Conservation (phyloP, 1,139 yeast genomes). For the Zygoascus hellenicus region DNA sequence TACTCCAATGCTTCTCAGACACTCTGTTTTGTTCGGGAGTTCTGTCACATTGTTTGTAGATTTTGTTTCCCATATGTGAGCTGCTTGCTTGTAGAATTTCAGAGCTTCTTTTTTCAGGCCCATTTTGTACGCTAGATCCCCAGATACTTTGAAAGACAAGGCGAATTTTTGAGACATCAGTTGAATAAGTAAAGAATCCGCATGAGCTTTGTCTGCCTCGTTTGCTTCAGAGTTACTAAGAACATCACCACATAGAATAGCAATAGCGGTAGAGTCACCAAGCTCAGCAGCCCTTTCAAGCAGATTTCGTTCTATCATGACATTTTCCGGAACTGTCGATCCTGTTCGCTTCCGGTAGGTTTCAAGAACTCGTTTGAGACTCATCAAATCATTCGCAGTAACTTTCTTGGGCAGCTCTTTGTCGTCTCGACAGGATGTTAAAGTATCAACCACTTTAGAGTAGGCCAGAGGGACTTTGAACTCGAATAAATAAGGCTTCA, state of each 20-base stretch:
- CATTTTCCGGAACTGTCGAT: constrained; percentile 40
- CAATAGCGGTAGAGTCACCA: constrained; percentile 76
- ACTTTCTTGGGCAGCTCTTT: constrained; percentile 27
- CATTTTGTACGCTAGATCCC: constrained; percentile 57
- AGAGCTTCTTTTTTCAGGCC: constrained; percentile 45
- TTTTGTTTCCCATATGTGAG: constrained; percentile 29
- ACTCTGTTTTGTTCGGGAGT: constrained; percentile 64
- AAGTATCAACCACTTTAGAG: constrained; percentile 21
- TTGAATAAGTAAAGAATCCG: constrained; percentile 54
- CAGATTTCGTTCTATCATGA: constrained; percentile 60
- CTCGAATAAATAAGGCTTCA: constrained; percentile 28
- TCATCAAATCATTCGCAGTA: constrained; percentile 54
- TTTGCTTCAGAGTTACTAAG: constrained; percentile 30
- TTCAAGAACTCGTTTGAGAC: constrained; percentile 60
- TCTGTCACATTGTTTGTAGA: constrained; percentile 26
- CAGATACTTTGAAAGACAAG: constrained; percentile 63
- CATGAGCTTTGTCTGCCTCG: constrained; percentile 54
- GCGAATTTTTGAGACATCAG: constrained; percentile 64
- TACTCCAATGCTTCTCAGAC: constrained; percentile 63
- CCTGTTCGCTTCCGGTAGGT: constrained; percentile 57
- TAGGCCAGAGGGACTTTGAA: constrained; percentile 29
- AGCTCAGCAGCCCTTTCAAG: constrained; percentile 78
- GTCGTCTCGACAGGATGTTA: constrained; percentile 22
- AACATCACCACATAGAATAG: constrained; percentile 53
- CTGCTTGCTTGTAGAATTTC: constrained; percentile 53